A percentile compares a stretch with the other conserved stretches of the same genome.
phyloP scores from a whole-genome alignment of 345 rosid genomes.

The Lepidium aucheri region DNA sequence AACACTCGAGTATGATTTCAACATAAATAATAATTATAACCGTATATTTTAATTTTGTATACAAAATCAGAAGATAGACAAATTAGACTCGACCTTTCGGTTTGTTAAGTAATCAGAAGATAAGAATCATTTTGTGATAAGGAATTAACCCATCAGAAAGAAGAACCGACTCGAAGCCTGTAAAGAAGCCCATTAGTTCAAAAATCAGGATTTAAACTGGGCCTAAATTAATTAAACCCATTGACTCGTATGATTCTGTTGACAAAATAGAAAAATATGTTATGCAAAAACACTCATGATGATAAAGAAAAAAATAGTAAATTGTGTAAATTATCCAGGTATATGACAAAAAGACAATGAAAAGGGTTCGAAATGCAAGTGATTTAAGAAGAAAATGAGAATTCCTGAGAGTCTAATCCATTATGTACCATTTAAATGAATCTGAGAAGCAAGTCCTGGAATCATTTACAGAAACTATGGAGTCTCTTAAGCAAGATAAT shows the following conservation, averaged over 20 bases:
- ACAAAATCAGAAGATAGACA: neutral
- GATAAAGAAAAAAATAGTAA: no score
- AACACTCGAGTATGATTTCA: neutral
- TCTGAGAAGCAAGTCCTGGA: neutral
- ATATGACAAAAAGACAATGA: neutral
- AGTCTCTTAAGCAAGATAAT: no score
- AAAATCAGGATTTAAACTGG: neutral
- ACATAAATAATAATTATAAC: neutral
- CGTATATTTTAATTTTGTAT: neutral
- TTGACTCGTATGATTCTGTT: neutral
- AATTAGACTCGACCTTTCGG: neutral
- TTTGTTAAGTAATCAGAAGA: neutral
- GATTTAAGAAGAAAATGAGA: neutral
- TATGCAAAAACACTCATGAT: no score
- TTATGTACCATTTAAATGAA: neutral
- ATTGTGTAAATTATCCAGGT: no score
- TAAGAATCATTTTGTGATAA: neutral
- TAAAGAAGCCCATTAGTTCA: neutral
- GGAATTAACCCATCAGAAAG: neutral
- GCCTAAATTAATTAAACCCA: neutral
- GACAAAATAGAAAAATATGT: neutral
- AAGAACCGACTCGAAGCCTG: neutral
- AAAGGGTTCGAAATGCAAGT: neutral
- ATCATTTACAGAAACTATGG: neutral
- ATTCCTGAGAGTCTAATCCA: neutral